A percentile compares a stretch with the other conserved stretches of the same genome.
Evolutionary conservation across 371 early-diverging fungal species (phyloP).

Genomic region (Mortierella sp.): DNA sequence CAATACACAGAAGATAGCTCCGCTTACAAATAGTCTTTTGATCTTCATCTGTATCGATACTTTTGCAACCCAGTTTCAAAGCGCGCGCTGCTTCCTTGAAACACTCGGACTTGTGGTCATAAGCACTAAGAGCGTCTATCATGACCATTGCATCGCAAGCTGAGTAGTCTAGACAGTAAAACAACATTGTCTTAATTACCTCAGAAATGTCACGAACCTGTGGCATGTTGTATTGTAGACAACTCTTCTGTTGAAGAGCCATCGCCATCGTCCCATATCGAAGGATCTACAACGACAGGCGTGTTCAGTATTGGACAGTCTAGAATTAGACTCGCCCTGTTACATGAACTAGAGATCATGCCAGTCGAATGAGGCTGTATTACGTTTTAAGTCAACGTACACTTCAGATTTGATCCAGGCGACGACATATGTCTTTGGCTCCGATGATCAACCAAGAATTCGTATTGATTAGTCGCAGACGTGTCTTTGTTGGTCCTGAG

Average conservation of each 20-base stretch:
- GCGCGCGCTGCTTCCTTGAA: conserved; percentile 37
- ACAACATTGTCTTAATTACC: background rate
- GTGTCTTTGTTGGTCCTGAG: too few species aligned
- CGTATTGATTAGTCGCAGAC: background rate
- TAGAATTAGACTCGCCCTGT: too few species aligned
- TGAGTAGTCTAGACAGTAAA: background rate
- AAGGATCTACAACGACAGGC: background rate
- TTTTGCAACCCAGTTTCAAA: conserved; percentile 30
- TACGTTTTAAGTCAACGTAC: background rate
- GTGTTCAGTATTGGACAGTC: too few species aligned
- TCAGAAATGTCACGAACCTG: conserved; percentile 5
- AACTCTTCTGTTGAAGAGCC: conserved; percentile 10
- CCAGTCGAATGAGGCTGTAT: too few species aligned
- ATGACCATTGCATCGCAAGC: too few species aligned
- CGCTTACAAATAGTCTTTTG: conserved; percentile 42
- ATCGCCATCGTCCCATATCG: conserved; percentile 15
- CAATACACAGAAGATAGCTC: too few species aligned
- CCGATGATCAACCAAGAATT: too few species aligned
- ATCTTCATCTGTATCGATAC: conserved; percentile 33
- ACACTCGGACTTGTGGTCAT: conserved; percentile 32
- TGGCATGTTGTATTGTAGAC: conserved; percentile 18
- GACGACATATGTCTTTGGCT: too few species aligned
- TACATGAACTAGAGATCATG: too few species aligned
- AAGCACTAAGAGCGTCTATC: conserved; percentile 31
- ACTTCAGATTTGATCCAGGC: background rate